Evolutionary conservation across 2,329 filamentous ascomycete genomes (phyloP).

Genomic region (Rhinocladiella similis): DNA sequence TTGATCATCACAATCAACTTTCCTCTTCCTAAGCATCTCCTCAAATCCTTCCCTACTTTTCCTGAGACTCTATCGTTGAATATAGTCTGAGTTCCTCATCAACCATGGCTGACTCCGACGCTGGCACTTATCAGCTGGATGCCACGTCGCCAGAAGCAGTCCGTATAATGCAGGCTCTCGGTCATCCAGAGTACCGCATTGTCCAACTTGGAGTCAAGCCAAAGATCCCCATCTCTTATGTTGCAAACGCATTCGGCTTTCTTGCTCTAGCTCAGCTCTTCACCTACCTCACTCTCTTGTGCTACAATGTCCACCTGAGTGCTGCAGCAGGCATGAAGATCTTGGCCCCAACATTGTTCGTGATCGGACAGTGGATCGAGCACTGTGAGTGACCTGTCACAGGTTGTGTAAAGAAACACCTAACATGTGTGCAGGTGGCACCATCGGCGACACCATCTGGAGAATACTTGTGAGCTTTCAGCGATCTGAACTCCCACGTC

Average conservation of each 20-base stretch:
- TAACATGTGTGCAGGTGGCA: conserved; percentile 9
- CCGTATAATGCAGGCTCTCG: no score
- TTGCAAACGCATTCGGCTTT: neutral
- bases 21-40: neutral
- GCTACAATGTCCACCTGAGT: conserved; percentile 1
- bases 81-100: neutral
- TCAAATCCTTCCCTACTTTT: neutral
- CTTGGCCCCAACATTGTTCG: conserved; percentile 9
- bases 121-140: conserved; percentile 4
- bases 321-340: neutral
- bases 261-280: conserved; percentile 3
- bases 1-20: neutral
- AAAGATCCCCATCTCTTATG: neutral
- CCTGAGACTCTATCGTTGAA: neutral
- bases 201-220: conserved; percentile 10
- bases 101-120: conserved; percentile 2
- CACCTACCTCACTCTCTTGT: conserved; percentile 6
- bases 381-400: conserved; percentile 12
- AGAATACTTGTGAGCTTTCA: conserved; percentile 38
- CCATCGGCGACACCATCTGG: conserved; percentile 16
- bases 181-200: conserved; percentile 6
- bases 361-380: conserved; percentile 12
- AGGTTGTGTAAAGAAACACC: neutral
- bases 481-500: conserved; percentile 50
- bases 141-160: neutral